Evolutionary conservation across 148 eudicot genomes (phyloP).

Genomic region (Drosera capensis): DNA sequence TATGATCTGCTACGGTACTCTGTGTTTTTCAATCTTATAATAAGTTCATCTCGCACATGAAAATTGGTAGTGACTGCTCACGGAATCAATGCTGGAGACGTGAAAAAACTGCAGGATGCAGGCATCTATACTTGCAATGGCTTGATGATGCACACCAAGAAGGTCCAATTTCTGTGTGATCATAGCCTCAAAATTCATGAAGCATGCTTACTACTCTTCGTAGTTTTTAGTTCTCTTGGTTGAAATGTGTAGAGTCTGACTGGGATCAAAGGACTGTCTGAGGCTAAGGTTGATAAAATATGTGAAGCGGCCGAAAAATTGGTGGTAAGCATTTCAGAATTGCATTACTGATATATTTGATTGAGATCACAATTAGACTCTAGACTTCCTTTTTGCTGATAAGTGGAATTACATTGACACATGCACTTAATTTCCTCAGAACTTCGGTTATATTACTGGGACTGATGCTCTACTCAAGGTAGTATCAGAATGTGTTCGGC

Average conservation of each 20-base stretch:
- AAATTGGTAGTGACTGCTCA: constrained; percentile 49
- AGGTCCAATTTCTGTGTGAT: constrained; percentile 23
- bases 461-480: constrained; percentile 90
- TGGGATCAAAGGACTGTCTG: constrained; percentile 91
- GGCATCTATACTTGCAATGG: constrained; percentile 93
- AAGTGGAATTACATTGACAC: no score
- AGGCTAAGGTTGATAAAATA: constrained; percentile 97
- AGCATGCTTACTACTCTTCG: background rate
- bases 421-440: constrained; percentile 32
- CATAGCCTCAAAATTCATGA: background rate
- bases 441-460: constrained; percentile 92
- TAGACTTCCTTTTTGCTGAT: background rate
- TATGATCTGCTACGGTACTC: background rate
- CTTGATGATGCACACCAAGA: constrained; percentile 95
- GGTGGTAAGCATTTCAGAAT: constrained; percentile 37
- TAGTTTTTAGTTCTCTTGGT: background rate
- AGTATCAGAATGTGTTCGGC: constrained; percentile 13
- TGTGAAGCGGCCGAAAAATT: constrained; percentile 97
- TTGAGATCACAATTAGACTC: background rate
- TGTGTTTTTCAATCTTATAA: background rate
- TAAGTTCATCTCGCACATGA: background rate
- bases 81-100: constrained; percentile 94
- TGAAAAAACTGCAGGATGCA: constrained; percentile 91
- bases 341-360: background rate
- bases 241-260: constrained; percentile 46